phyloP scores from a whole-genome alignment of 331 rosid genomes.

The Ulmus americana region DNA sequence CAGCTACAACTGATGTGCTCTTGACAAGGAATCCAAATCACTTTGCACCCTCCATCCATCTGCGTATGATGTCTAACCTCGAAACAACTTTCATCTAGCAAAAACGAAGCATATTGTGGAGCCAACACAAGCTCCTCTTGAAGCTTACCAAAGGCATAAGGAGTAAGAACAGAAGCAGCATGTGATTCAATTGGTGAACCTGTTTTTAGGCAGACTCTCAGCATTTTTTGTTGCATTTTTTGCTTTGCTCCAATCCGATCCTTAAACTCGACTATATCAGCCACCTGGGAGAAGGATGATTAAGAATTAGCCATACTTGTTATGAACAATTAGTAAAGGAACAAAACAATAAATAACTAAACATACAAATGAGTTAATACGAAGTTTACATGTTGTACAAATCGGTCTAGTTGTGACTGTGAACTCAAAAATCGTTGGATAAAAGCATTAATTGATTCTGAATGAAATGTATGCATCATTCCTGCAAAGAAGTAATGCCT shows the following conservation, averaged over 20 bases:
- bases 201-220: constrained; percentile 64
- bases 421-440: constrained; percentile 71
- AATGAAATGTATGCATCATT: constrained; percentile 50
- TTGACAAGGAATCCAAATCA: constrained; percentile 69
- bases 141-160: constrained; percentile 66
- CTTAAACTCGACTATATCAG: constrained; percentile 55
- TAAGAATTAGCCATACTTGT: background rate
- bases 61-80: constrained; percentile 84
- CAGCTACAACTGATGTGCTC: constrained; percentile 81
- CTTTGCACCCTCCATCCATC: constrained; percentile 72
- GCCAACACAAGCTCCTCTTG: constrained; percentile 85
- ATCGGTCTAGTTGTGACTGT: constrained; percentile 53
- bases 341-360: constrained; percentile 15
- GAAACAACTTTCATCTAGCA: constrained; percentile 64
- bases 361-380: constrained; percentile 3
- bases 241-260: constrained; percentile 61
- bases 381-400: constrained; percentile 44
- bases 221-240: constrained; percentile 61
- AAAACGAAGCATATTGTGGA: constrained; percentile 73
- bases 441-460: constrained; percentile 56
- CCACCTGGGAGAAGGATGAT: constrained; percentile 39
- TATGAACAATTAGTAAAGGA: constrained; percentile 8
- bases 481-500: constrained; percentile 71
- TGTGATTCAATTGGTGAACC: constrained; percentile 95
- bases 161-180: constrained; percentile 68